Evolutionary conservation across 2,329 filamentous ascomycete genomes (phyloP).

Genomic region (Cercospora janseana): DNA sequence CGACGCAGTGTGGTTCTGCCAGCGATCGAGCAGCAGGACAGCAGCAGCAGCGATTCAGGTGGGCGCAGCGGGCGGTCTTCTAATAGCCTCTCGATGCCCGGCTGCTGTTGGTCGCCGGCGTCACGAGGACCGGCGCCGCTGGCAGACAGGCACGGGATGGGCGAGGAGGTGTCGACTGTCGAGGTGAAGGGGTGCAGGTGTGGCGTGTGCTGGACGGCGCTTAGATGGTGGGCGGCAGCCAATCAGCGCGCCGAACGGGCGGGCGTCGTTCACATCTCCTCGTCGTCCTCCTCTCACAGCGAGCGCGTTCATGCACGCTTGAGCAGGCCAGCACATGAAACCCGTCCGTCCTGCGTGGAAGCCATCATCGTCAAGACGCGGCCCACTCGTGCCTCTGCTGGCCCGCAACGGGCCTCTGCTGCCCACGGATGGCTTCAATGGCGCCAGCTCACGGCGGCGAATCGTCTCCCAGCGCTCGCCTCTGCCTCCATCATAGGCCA

Average conservation of each 20-base stretch:
- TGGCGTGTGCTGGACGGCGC: too few species aligned
- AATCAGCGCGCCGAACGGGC: constrained; percentile 15
- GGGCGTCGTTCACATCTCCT: too few species aligned
- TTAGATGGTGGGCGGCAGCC: too few species aligned
- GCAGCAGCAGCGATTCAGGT: not conserved
- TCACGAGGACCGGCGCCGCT: constrained; percentile 4
- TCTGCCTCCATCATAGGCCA: constrained; percentile 32
- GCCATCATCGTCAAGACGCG: constrained; percentile 24
- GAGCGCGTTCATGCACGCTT: constrained; percentile 13
- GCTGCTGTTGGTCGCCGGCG: constrained; percentile 1
- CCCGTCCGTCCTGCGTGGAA: constrained; percentile 28
- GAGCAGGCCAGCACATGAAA: constrained; percentile 30
- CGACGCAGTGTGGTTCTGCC: not conserved
- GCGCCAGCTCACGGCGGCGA: constrained; percentile 28
- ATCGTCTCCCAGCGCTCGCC: constrained; percentile 27
- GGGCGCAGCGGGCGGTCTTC: not conserved
- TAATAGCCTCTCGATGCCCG: not conserved
- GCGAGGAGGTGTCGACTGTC: too few species aligned
- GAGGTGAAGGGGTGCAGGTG: constrained; percentile 10
- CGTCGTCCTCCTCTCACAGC: not conserved
- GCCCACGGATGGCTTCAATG: constrained; percentile 20
- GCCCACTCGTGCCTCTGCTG: constrained; percentile 10
- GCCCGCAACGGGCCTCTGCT: constrained; percentile 18
- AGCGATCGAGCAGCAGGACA: not conserved
- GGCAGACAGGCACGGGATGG: constrained; percentile 7